Evolutionary conservation across 305 asterid genomes (phyloP).

Genomic region (Solanum hybrid): DNA sequence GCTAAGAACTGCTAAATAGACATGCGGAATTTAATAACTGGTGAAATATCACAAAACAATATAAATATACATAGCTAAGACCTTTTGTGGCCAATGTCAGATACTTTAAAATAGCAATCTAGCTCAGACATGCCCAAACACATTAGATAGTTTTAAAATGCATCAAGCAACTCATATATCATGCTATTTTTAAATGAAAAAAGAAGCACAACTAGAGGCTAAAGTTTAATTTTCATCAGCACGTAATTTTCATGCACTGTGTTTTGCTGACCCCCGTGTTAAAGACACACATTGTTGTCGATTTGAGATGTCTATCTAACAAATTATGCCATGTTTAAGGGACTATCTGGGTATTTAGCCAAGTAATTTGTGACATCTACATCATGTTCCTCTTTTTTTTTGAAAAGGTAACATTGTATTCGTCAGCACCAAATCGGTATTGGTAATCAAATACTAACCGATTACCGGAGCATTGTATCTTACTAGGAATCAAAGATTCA

Average conservation of each 20-base stretch:
- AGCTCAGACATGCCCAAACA: not conserved
- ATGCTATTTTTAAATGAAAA: not conserved
- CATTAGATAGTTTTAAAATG: not conserved
- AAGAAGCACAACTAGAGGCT: not conserved
- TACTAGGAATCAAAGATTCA: not conserved
- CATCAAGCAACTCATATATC: not conserved
- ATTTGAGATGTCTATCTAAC: not conserved
- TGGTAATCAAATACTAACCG: not conserved
- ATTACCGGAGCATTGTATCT: not conserved
- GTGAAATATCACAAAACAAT: not conserved
- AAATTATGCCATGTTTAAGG: not conserved
- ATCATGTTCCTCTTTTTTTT: not conserved
- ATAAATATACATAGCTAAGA: not conserved
- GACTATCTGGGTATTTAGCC: not conserved
- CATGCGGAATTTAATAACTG: not conserved
- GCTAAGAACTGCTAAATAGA: not conserved
- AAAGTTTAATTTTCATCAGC: not conserved
- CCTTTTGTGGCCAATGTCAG: not conserved
- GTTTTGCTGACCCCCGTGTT: not conserved
- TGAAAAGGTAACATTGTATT: not conserved
- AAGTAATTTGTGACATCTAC: not conserved
- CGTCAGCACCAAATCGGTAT: not conserved
- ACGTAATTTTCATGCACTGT: not conserved
- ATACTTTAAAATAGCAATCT: not conserved
- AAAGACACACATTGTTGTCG: not conserved